Evolutionary conservation across 305 asterid species (phyloP).

Genomic region (Fraxinus paxiana): DNA sequence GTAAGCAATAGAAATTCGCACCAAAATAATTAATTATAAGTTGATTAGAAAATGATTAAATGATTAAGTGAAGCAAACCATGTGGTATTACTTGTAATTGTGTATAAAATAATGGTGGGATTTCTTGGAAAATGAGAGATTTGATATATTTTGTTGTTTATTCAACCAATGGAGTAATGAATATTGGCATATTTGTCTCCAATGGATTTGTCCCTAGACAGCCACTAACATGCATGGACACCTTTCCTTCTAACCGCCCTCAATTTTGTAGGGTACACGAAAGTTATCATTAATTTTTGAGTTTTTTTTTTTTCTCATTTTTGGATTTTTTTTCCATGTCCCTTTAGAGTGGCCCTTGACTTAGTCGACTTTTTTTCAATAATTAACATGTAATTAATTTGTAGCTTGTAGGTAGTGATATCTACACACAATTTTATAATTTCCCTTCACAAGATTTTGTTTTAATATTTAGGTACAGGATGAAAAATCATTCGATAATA

Average conservation of each 20-base stretch:
- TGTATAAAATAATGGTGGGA: constrained; percentile 28
- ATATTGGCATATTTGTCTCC: constrained; percentile 31
- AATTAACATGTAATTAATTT: neutral
- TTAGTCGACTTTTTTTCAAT: neutral
- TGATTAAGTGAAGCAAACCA: constrained; percentile 47
- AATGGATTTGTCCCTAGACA: constrained; percentile 28
- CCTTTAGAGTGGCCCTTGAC: neutral
- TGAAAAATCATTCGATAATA: neutral
- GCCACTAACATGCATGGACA: constrained; percentile 30
- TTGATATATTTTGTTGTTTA: constrained; percentile 37
- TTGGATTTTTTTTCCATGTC: neutral
- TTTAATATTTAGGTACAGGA: neutral
- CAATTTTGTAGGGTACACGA: constrained; percentile 5
- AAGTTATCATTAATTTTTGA: neutral
- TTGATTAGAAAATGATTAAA: constrained; percentile 26
- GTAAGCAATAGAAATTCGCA: neutral
- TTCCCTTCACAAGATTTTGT: neutral
- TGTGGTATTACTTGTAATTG: constrained; percentile 52
- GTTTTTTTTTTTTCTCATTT: neutral
- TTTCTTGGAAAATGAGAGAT: constrained; percentile 21
- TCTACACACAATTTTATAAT: neutral
- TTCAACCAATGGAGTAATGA: constrained; percentile 16
- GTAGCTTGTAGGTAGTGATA: neutral
- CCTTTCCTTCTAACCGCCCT: constrained; percentile 28
- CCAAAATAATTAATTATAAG: constrained; percentile 15